These are phyloP conservation scores for Tuber aestivum DNA, from an alignment of 495 filamentous ascomycete species.

Conservation along the genomic window DNA sequence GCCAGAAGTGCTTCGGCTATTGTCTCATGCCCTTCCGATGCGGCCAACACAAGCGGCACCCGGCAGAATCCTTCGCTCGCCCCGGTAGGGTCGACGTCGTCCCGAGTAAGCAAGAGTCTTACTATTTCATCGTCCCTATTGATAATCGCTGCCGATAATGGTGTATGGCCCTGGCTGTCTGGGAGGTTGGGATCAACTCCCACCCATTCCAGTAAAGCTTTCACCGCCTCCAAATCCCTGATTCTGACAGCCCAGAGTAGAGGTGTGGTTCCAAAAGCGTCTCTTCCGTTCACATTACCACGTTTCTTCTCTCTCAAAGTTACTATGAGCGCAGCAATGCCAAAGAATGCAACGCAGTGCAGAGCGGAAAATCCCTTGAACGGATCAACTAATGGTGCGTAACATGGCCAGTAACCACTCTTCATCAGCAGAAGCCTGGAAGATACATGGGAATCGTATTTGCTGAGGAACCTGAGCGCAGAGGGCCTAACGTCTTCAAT, in stretches of 20 bases:
- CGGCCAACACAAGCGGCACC: constrained; percentile 39
- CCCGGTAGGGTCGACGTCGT: constrained; percentile 8
- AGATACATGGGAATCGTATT: not conserved
- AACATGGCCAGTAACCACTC: not conserved
- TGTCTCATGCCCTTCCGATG: constrained; percentile 35
- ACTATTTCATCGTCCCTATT: constrained; percentile 40
- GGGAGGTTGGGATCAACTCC: not conserved
- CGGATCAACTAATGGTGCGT: not conserved
- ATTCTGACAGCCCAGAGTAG: not conserved
- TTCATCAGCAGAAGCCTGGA: not conserved
- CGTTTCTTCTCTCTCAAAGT: not conserved
- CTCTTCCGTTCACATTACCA: not conserved
- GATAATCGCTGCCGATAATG: constrained; percentile 38
- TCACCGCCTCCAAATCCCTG: not conserved
- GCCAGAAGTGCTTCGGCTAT: constrained; percentile 38
- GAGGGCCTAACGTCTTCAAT: not conserved
- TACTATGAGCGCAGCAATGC: not conserved
- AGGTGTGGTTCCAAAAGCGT: not conserved
- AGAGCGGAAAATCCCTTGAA: not conserved
- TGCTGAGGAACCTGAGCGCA: not conserved
- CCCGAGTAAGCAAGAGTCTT: constrained; percentile 27
- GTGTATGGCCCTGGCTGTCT: constrained; percentile 1
- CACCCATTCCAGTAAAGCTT: not conserved
- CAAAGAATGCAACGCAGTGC: not conserved
- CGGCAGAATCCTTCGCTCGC: not conserved